Conservation (phyloP, 2,329 filamentous ascomycete species). For the Sclerotiophoma versabilis region DNA sequence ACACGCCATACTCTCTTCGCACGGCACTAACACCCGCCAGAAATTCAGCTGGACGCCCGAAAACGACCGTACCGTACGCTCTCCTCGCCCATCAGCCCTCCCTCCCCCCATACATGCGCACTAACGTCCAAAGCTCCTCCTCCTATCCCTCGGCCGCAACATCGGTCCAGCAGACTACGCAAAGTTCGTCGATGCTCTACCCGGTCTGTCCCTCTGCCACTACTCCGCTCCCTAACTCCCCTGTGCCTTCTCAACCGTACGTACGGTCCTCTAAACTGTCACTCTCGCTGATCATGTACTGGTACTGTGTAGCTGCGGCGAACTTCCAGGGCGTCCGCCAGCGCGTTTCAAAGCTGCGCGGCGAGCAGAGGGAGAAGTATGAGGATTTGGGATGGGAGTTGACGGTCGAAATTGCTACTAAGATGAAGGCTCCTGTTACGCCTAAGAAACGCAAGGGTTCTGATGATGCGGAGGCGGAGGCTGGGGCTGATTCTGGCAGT, state of each 20-base stretch:
- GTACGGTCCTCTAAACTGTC: too few relatives aligned
- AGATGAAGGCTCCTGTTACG: neutral
- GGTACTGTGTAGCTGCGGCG: neutral
- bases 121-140: neutral
- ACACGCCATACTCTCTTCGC: neutral
- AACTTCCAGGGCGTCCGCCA: slow-evolving; percentile 1
- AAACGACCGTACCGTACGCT: neutral
- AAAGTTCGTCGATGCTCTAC: neutral
- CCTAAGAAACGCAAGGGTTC: neutral
- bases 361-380: neutral
- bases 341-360: neutral
- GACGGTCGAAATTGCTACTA: neutral
- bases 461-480: neutral
- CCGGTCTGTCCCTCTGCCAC: neutral
- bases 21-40: neutral
- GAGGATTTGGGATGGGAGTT: neutral
- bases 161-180: neutral
- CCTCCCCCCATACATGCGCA: neutral
- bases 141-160: neutral
- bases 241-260: too few relatives aligned
- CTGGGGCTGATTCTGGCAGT: too few relatives aligned
- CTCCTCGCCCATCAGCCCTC: neutral
- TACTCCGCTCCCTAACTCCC: neutral
- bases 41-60: neutral
- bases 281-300: too few relatives aligned